phyloP scores from a whole-genome alignment of 352 stramenopile species.

The Phytopythium aichiense region DNA sequence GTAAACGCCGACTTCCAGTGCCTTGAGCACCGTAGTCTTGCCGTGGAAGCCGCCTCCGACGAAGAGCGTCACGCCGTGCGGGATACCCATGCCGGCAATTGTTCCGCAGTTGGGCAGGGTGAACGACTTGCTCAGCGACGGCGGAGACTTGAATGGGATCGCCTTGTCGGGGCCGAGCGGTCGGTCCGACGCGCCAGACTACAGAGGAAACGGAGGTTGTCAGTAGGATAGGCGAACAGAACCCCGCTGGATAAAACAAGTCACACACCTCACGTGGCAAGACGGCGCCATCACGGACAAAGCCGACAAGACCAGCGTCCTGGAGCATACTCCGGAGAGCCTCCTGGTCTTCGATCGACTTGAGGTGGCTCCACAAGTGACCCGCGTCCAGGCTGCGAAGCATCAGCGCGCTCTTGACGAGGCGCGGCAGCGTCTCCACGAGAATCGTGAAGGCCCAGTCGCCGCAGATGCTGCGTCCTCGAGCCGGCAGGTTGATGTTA shows the following conservation, averaged over 20 bases:
- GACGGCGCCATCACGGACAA: conserved; percentile 92
- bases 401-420: conserved; percentile 81
- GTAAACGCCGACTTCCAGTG: conserved; percentile 94
- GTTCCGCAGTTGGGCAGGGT: conserved; percentile 79
- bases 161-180: conserved; percentile 38
- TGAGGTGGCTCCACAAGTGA: conserved; percentile 82
- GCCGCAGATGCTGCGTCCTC: conserved; percentile 92
- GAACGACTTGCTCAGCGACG: conserved; percentile 79
- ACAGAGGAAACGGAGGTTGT: not conserved
- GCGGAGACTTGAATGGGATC: conserved; percentile 84
- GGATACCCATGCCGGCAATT: conserved; percentile 93
- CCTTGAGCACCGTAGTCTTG: conserved; percentile 95
- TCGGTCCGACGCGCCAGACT: conserved; percentile 58
- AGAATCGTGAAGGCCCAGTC: conserved; percentile 92
- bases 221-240: not conserved
- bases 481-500: conserved; percentile 94
- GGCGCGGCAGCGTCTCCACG: conserved; percentile 78
- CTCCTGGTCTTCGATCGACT: conserved; percentile 92
- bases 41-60: conserved; percentile 97
- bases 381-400: conserved; percentile 63
- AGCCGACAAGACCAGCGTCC: conserved; percentile 82
- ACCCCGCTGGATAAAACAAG: not conserved
- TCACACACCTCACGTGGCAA: conserved; percentile 70
- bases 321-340: conserved; percentile 84
- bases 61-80: conserved; percentile 93